A percentile compares a stretch with the other conserved stretches of the same genome.
phyloP scores from a whole-genome alignment of 169 alveolate species.

The Cryptosporidium parvum region DNA sequence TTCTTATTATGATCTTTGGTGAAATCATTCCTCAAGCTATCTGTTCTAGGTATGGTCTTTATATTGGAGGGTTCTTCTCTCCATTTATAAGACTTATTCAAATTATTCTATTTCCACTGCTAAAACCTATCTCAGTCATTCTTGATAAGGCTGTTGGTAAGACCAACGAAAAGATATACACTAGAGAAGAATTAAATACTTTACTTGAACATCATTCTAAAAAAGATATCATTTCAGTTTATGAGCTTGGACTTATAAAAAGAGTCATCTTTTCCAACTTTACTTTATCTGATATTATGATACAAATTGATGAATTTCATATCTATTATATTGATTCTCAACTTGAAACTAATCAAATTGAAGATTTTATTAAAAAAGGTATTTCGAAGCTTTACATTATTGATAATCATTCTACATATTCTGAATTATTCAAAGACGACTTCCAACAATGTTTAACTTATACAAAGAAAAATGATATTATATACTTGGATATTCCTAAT shows the following conservation, averaged over 20 bases:
- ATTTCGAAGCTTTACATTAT: constrained; percentile 21
- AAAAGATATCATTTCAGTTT: not conserved
- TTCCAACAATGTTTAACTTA: not conserved
- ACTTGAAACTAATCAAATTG: not conserved
- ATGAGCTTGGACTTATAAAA: constrained; percentile 29
- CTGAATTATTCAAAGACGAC: not conserved
- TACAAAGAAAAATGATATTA: constrained; percentile 8
- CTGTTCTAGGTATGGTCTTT: constrained; percentile 87
- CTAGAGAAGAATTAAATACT: constrained; percentile 24
- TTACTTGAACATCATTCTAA: constrained; percentile 48
- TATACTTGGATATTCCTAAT: constrained; percentile 18
- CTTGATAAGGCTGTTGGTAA: constrained; percentile 81
- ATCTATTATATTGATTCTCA: constrained; percentile 10
- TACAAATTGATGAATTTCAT: constrained; percentile 25
- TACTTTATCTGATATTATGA: constrained; percentile 26
- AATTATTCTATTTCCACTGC: constrained; percentile 80
- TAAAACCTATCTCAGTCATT: constrained; percentile 83
- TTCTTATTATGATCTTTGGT: constrained; percentile 87
- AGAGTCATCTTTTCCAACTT: constrained; percentile 19
- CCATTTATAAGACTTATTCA: constrained; percentile 80
- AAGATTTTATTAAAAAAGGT: constrained; percentile 18
- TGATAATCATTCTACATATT: not conserved
- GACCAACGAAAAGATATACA: constrained; percentile 34
- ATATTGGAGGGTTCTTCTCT: constrained; percentile 87
- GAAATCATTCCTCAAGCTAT: constrained; percentile 91